A percentile compares a stretch with the other conserved stretches of the same genome.
These are phyloP conservation scores for Marchantia paleacea DNA, from an alignment of 225 moss, liverwort and hornwort species.

Conservation along the genomic window DNA sequence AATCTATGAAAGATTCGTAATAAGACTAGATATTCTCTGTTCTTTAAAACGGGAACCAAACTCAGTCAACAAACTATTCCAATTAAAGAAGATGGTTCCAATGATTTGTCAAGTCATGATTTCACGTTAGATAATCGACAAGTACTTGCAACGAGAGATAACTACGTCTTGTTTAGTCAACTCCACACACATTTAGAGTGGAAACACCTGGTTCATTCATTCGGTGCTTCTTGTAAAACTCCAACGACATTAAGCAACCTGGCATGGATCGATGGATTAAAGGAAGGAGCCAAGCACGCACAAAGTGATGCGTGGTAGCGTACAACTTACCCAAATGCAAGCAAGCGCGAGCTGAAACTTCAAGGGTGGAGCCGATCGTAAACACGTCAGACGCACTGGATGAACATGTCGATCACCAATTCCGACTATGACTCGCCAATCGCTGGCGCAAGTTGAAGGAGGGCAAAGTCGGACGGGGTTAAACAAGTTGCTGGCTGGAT, in stretches of 20 bases:
- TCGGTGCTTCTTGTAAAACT: neutral
- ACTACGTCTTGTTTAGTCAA: neutral
- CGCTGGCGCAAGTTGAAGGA: neutral
- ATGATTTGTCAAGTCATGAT: neutral
- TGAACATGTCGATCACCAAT: neutral
- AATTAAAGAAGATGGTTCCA: slow-evolving; percentile 9
- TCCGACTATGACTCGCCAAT: neutral
- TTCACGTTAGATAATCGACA: neutral
- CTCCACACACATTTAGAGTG: neutral
- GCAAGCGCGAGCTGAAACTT: neutral
- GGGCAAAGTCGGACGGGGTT: neutral
- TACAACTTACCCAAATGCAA: neutral
- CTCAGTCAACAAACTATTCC: neutral
- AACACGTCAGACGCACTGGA: neutral
- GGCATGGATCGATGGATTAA: neutral
- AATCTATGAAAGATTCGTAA: neutral
- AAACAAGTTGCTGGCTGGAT: too few relatives aligned
- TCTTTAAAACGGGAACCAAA: neutral
- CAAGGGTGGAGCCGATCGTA: neutral
- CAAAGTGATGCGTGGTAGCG: neutral
- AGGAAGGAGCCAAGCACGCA: neutral
- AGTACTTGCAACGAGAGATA: neutral
- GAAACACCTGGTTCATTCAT: neutral
- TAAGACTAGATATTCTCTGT: neutral
- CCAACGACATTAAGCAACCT: neutral